Base-by-base conservation (phyloP, 1,139 yeast species). In the Geotrichum fermentans region DNA sequence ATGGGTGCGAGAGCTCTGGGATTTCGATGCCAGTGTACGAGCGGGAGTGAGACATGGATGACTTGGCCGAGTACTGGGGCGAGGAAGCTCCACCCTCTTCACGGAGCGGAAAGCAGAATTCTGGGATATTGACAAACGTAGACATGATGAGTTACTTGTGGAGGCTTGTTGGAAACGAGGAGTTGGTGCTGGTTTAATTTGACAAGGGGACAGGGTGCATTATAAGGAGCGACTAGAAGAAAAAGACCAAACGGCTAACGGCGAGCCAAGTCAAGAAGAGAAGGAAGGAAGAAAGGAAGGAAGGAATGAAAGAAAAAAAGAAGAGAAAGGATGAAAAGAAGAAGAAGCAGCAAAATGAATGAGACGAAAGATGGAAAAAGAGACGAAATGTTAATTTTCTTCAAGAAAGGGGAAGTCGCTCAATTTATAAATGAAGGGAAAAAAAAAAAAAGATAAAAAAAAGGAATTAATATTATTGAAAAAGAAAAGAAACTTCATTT, bases 11-110 rank as follows among this genome's bases (percentile, higher is more conserved):
- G 2, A 38, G 41, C n/a, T 35, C 10, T 7, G 50, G 52, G 22
- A 45, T 34, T 34, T 45, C 46, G 17, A 49, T 49, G 32, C 49
- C 52, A 4, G 49, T 49, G 36, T 37, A 45, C 3, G 26, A 33
- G 13, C 43, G 34, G 4, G 47, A 43, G 24, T 46, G 50, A 40
- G 40, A 11, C 29, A 17, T 20, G 39, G 17, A 16, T 11, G 14
- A 11, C 13, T 21, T 37, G 17, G 29, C 6, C 10, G 2, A 2
- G 21, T 13, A n/a, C 16, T 20, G 36, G 35, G 17, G 14, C 28
- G 6, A 10, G 8, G 6, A 10, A 24, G 28, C 28, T 24, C 28
- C 22, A 30, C 10, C 4, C 36, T 40, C 41, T 13, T 16, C 36
- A 16, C 45, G 45, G 13, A 46, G 40, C 8, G 50, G 50, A 17